Conservation (phyloP, 768 basidiomycete species). For the Lactarius akahatsu region DNA sequence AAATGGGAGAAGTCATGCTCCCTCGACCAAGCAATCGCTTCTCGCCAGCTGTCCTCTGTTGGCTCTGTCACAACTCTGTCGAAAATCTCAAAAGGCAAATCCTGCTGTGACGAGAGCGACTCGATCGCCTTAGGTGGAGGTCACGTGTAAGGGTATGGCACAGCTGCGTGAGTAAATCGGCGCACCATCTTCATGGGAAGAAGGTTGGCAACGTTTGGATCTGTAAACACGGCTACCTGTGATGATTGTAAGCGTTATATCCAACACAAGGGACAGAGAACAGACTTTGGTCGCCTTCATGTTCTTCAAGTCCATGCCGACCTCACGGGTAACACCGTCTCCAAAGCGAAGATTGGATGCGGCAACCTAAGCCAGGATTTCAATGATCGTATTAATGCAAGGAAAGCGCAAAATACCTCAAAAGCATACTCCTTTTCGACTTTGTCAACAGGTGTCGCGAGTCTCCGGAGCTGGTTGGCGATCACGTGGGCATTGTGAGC, state of each 20-base stretch:
- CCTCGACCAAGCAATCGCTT: slow-evolving; percentile 87
- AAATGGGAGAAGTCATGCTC: slow-evolving; percentile 90
- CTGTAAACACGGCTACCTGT: slow-evolving; percentile 93
- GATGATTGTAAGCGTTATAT: neutral
- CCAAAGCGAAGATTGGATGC: slow-evolving; percentile 89
- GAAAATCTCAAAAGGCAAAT: slow-evolving; percentile 78
- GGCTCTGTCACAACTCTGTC: slow-evolving; percentile 86
- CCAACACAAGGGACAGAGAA: slow-evolving; percentile 1
- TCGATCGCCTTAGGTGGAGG: slow-evolving; percentile 57
- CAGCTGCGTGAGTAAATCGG: slow-evolving; percentile 20
- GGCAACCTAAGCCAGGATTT: slow-evolving; percentile 53
- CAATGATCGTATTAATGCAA: neutral
- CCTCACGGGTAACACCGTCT: slow-evolving; percentile 84
- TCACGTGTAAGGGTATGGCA: slow-evolving; percentile 8
- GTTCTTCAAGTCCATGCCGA: slow-evolving; percentile 93
- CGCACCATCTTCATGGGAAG: slow-evolving; percentile 79
- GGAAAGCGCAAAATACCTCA: slow-evolving; percentile 50
- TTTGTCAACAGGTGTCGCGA: slow-evolving; percentile 72
- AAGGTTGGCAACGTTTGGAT: slow-evolving; percentile 78
- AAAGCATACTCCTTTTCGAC: slow-evolving; percentile 90
- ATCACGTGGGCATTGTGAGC: slow-evolving; percentile 45
- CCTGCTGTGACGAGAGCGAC: slow-evolving; percentile 73
- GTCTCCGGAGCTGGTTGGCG: slow-evolving; percentile 62
- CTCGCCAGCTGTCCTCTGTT: slow-evolving; percentile 85
- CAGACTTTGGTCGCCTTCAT: slow-evolving; percentile 85